Percentiles rank a stretch among this genome's conserved stretches.
phyloP scores from a whole-genome alignment of 2,329 filamentous ascomycete species.

The Rhexocercosporidium sp. region DNA sequence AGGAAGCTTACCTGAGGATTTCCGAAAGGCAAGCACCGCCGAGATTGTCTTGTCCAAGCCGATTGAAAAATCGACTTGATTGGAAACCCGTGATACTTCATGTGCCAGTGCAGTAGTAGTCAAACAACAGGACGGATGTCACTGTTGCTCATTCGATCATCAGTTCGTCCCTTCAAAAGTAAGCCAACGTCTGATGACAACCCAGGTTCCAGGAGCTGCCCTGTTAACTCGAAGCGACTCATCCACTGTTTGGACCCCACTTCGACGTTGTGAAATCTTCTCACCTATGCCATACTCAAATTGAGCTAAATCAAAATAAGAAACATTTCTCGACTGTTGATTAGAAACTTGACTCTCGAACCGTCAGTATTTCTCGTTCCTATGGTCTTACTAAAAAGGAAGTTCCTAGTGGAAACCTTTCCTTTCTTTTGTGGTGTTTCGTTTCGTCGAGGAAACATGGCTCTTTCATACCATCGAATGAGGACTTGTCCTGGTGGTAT shows the following conservation, averaged over 20 bases:
- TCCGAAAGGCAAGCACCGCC: too few species aligned
- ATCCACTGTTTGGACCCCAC: background rate
- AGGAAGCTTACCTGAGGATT: too few species aligned
- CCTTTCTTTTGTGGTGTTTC: background rate
- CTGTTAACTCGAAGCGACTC: background rate
- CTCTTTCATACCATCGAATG: background rate
- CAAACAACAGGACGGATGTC: too few species aligned
- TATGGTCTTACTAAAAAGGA: background rate
- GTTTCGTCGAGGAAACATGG: background rate
- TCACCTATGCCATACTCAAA: background rate
- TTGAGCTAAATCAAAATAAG: background rate
- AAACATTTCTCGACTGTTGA: too few species aligned
- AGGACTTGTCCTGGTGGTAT: background rate
- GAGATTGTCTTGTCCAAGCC: background rate
- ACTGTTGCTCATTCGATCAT: background rate
- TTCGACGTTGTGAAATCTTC: background rate
- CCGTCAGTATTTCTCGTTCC: background rate
- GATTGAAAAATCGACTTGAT: background rate
- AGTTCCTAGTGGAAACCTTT: background rate
- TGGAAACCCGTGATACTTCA: background rate
- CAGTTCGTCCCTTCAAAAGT: background rate
- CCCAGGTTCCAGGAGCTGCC: background rate
- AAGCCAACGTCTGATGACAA: background rate
- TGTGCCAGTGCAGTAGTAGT: too few species aligned
- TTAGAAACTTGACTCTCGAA: too few species aligned